A percentile compares a stretch with the other conserved stretches of the same genome.
Evolutionary conservation across 1,284 basidiomycete species (phyloP).

Genomic region (Xanthoconium separans): DNA sequence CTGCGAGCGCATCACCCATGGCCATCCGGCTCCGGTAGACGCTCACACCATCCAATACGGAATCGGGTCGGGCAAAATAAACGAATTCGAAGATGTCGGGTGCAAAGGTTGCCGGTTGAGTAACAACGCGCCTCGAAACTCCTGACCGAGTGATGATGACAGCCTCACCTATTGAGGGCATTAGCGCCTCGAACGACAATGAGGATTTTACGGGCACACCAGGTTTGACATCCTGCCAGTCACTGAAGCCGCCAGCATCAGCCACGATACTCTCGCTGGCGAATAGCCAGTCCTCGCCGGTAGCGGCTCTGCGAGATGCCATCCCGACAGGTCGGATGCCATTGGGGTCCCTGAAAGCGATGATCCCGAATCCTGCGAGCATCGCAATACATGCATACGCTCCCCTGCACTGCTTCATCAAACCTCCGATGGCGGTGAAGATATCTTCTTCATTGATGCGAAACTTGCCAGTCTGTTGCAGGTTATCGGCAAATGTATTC

Average conservation of each 20-base stretch:
- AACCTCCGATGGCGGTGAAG: slow-evolving; percentile 87
- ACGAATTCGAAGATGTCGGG: slow-evolving; percentile 99
- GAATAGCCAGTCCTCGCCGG: slow-evolving; percentile 84
- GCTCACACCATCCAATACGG: slow-evolving; percentile 95
- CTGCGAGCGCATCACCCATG: slow-evolving; percentile 96
- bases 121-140: slow-evolving; percentile 74
- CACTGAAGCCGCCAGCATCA: slow-evolving; percentile 87
- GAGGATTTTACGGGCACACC: slow-evolving; percentile 45
- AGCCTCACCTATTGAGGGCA: slow-evolving; percentile 69
- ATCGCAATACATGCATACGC: slow-evolving; percentile 98
- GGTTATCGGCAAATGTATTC: slow-evolving; percentile 97
- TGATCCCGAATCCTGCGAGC: slow-evolving; percentile 98
- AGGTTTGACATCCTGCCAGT: slow-evolving; percentile 94
- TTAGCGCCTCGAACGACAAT: slow-evolving; percentile 1
- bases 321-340: slow-evolving; percentile 93
- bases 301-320: slow-evolving; percentile 58
- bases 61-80: slow-evolving; percentile 98
- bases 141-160: slow-evolving; percentile 88
- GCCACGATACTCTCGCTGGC: slow-evolving; percentile 96
- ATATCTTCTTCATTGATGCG: slow-evolving; percentile 99
- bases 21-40: slow-evolving; percentile 99
- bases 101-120: slow-evolving; percentile 72
- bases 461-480: slow-evolving; percentile 98
- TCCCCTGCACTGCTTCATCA: slow-evolving; percentile 89
- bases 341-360: slow-evolving; percentile 99